Conservation (phyloP, 2,329 filamentous ascomycete genomes). For the Chalaropsis thielavioides region DNA sequence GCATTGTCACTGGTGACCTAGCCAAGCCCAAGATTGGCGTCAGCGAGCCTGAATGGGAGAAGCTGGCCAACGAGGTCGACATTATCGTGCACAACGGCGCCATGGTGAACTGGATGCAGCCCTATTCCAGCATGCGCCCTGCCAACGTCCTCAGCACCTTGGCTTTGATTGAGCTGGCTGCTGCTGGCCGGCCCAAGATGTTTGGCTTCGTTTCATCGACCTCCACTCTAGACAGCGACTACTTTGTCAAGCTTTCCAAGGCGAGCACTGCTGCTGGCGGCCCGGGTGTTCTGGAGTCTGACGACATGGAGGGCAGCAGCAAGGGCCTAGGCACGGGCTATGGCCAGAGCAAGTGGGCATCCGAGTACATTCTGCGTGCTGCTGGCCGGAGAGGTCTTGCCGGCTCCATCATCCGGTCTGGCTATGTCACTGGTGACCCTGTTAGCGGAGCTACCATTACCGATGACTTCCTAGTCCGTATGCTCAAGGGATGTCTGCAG, state of each 20-base stretch:
- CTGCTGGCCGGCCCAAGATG: slow-evolving; percentile 60
- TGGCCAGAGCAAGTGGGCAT: slow-evolving; percentile 80
- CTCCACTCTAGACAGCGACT: slow-evolving; percentile 63
- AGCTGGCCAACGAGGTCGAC: slow-evolving; percentile 51
- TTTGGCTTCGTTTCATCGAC: slow-evolving; percentile 76
- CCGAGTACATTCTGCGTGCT: slow-evolving; percentile 55
- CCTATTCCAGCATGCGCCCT: slow-evolving; percentile 55
- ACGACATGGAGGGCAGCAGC: slow-evolving; percentile 63
- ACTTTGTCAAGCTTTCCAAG: slow-evolving; percentile 64
- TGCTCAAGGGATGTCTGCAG: slow-evolving; percentile 80
- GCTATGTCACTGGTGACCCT: slow-evolving; percentile 69
- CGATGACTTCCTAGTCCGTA: slow-evolving; percentile 80
- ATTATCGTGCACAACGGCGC: slow-evolving; percentile 73
- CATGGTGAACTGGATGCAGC: slow-evolving; percentile 65
- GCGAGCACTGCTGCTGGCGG: slow-evolving; percentile 45
- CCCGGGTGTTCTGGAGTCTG: slow-evolving; percentile 54
- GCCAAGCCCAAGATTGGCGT: slow-evolving; percentile 59
- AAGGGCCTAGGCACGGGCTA: slow-evolving; percentile 74
- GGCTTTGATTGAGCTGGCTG: slow-evolving; percentile 60
- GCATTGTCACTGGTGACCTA: slow-evolving; percentile 59
- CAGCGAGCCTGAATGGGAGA: slow-evolving; percentile 49
- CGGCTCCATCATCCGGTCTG: slow-evolving; percentile 65
- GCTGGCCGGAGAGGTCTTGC: slow-evolving; percentile 63
- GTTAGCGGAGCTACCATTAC: slow-evolving; percentile 57
- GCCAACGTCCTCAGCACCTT: slow-evolving; percentile 74